Evolutionary conservation across 495 filamentous ascomycete genomes (phyloP).

Genomic region (Penicillium roqueforti): DNA sequence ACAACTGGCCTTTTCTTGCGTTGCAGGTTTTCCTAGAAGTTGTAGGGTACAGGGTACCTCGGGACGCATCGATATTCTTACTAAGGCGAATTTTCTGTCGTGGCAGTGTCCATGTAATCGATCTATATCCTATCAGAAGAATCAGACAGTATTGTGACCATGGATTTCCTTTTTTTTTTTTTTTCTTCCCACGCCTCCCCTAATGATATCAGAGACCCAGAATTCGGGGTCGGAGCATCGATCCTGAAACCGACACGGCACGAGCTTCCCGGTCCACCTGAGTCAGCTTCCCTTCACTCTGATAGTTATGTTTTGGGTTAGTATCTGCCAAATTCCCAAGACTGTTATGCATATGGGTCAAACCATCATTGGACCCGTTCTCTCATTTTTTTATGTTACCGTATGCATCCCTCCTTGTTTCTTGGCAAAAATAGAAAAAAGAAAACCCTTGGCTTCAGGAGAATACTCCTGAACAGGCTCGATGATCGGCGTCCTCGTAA

Average conservation of each 20-base stretch:
- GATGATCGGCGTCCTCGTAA: slow-evolving; percentile 2
- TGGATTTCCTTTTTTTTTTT: background rate
- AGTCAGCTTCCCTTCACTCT: slow-evolving; percentile 7
- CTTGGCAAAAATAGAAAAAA: background rate
- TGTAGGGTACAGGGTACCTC: background rate
- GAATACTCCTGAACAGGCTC: slow-evolving; percentile 2
- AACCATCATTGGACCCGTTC: background rate
- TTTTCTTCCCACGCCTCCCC: background rate
- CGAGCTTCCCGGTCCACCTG: slow-evolving; percentile 22
- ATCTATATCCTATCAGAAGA: too few relatives aligned
- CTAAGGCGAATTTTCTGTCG: background rate
- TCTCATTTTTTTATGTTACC: background rate
- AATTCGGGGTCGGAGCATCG: slow-evolving; percentile 16
- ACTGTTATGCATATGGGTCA: background rate
- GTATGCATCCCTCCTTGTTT: background rate
- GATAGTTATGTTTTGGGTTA: background rate
- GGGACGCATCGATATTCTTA: background rate
- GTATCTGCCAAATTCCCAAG: background rate
- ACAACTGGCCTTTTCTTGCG: background rate
- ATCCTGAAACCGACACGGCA: slow-evolving; percentile 31
- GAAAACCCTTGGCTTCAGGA: background rate
- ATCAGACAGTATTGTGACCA: too few relatives aligned
- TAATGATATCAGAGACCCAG: slow-evolving; percentile 7
- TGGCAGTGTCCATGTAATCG: too few relatives aligned
- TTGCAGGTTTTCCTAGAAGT: background rate